phyloP scores from a whole-genome alignment of 1,284 basidiomycete species.

The Heterobasidion irregulare region DNA sequence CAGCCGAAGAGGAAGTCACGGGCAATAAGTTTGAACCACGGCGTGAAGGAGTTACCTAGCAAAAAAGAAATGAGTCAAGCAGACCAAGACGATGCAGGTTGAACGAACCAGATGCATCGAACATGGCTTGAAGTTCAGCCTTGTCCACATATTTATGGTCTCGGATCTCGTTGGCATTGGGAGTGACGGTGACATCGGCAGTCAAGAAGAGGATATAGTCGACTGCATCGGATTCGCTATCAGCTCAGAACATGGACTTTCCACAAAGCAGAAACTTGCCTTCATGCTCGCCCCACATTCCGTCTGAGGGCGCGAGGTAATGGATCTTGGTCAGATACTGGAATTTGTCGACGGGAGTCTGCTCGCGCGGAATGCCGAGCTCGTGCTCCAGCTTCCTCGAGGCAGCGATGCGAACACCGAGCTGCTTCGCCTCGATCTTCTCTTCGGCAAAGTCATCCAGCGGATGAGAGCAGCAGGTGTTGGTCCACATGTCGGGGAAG shows the following conservation, averaged over 20 bases:
- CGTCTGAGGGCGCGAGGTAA: conserved; percentile 92
- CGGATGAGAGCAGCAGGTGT: conserved; percentile 98
- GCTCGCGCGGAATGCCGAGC: conserved; percentile 80
- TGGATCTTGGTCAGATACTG: conserved; percentile 96
- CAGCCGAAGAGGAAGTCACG: conserved; percentile 96
- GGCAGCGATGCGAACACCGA: conserved; percentile 84
- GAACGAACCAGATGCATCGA: conserved; percentile 66
- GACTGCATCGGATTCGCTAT: conserved; percentile 40
- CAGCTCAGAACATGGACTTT: conserved; percentile 6
- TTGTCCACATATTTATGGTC: conserved; percentile 91
- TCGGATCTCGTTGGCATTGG: conserved; percentile 90
- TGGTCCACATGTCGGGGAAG: conserved; percentile 99
- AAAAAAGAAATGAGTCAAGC: conserved; percentile 5
- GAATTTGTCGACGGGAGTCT: conserved; percentile 81
- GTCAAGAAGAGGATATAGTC: conserved; percentile 98
- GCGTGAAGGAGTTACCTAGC: conserved; percentile 80
- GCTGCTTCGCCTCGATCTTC: conserved; percentile 73
- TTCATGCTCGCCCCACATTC: conserved; percentile 98
- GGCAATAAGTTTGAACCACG: conserved; percentile 99
- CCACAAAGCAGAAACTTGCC: conserved; percentile 39
- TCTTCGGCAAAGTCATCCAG: conserved; percentile 85
- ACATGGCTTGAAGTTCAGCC: conserved; percentile 86
- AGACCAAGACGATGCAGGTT: neutral
- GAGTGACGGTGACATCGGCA: conserved; percentile 76
- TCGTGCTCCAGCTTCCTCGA: conserved; percentile 96